Base-by-base conservation (phyloP, 2,329 filamentous ascomycete species). In the Albophoma yamanashiensis region DNA sequence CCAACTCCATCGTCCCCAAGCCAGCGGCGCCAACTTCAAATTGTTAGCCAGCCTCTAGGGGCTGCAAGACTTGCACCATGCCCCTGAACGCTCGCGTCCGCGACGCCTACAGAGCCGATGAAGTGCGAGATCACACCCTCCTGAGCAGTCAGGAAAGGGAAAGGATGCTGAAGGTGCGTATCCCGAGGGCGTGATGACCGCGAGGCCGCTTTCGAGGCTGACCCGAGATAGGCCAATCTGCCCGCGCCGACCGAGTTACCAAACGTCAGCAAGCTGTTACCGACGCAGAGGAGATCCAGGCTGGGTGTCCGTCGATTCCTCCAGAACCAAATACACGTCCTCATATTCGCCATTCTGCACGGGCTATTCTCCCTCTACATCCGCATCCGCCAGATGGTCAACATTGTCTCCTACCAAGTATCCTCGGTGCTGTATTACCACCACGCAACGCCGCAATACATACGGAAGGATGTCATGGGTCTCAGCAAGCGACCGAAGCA, bases 401-500 rank as follows among this genome's bases (percentile, higher is more conserved):
- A 93, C 72, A 84, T 88, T 11, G 81, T 96, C 57, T 79, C 86
- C 66, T 89, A 94, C 71, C 87, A 89, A 62, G 78, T 93, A 64
- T 84, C 91, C 58, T 89, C 91, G 12, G 83, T 97, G 62, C 80
- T 96, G 59, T 92, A 93, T 73, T 94, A 99, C 77, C 95, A 99
- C 76, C 94, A 99, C 74, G 89, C 91, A 58, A 96, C 93, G 0
- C 94, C 94, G 9, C 91, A 96, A 71, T 85, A 96, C 70, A 96
- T 99, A 66, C 86, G 88, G 69, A 87, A 89, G 68, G 94, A 99
- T 75, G 88, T 97, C 34, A 85, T 85, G 71, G 81, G 82, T 12
- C 75, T 99, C 60, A 82, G 79, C 61, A 85, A 88, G 67, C 75
- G 95, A 62, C 94, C 94, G 2, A 84, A 89, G 65, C 94, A 99